Percentiles rank a stretch among this genome's conserved stretches.
Conservation (phyloP, 2,329 filamentous ascomycete genomes). For the Exophiala dermatitidis region DNA sequence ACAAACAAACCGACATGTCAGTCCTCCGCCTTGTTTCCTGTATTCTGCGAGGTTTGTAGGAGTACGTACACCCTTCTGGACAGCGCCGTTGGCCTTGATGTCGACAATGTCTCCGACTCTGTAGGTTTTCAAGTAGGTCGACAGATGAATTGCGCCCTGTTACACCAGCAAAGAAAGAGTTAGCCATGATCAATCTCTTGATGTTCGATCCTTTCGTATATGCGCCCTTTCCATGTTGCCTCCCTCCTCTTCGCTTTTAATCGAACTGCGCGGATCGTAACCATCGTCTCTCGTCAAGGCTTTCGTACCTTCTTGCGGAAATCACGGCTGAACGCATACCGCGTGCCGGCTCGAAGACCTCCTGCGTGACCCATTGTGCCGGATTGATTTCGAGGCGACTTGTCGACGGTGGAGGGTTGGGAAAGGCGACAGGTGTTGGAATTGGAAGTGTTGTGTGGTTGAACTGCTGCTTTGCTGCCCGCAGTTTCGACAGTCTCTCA, state of each 20-base stretch:
- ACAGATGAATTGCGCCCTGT: constrained; percentile 75
- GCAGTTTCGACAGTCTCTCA: constrained; percentile 2
- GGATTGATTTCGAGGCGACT: constrained; percentile 29
- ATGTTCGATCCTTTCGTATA: background rate
- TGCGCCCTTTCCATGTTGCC: background rate
- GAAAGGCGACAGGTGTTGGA: constrained; percentile 35
- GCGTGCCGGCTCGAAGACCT: constrained; percentile 80
- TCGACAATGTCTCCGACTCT: constrained; percentile 98
- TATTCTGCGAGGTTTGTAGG: constrained; percentile 33
- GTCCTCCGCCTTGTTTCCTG: background rate
- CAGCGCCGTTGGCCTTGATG: constrained; percentile 96
- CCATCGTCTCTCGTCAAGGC: too few species aligned
- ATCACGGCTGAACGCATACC: constrained; percentile 78
- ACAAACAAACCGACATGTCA: constrained; percentile 15
- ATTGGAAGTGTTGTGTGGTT: constrained; percentile 2
- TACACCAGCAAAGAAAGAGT: background rate
- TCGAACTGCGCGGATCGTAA: background rate
- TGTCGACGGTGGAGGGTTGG: constrained; percentile 46
- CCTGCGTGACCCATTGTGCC: constrained; percentile 68
- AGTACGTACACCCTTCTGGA: constrained; percentile 75
- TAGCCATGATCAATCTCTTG: constrained; percentile 3
- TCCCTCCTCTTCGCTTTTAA: background rate
- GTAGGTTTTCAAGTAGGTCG: constrained; percentile 69
- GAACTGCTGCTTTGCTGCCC: background rate
- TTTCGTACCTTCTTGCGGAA: constrained; percentile 70